A percentile compares a stretch with the other conserved stretches of the same genome.
phyloP scores from a whole-genome alignment of 2,329 filamentous ascomycete genomes.

The Tolypocladium paradoxum region DNA sequence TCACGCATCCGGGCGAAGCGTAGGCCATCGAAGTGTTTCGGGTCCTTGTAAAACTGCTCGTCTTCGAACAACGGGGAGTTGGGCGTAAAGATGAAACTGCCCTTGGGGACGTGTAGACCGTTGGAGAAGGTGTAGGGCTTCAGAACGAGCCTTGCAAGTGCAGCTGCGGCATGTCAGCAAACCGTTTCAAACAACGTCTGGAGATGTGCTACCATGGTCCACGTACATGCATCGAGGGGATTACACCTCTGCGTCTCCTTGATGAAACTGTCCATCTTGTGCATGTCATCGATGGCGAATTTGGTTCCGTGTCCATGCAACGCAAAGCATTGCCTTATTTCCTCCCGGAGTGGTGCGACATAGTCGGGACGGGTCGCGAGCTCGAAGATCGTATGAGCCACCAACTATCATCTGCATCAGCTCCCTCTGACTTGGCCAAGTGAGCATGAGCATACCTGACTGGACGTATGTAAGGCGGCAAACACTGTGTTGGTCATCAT shows the following conservation, averaged over 20 bases:
- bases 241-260: constrained; percentile 9
- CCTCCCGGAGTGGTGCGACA: constrained; percentile 3
- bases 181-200: too few species aligned
- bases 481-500: constrained; percentile 7
- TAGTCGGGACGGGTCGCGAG: constrained; percentile 6
- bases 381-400: constrained; percentile 6
- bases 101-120: constrained; percentile 5
- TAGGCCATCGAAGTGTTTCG: constrained; percentile 5
- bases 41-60: constrained; percentile 4
- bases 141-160: constrained; percentile 5
- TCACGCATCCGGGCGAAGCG: constrained; percentile 6
- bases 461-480: constrained; percentile 6
- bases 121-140: constrained; percentile 8
- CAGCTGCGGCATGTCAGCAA: background rate
- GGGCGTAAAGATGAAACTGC: constrained; percentile 6
- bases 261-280: constrained; percentile 9
- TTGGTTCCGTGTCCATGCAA: constrained; percentile 4
- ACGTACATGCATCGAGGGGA: constrained; percentile 7
- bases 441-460: constrained; percentile 3
- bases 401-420: background rate
- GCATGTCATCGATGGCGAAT: constrained; percentile 2
- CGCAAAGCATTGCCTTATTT: constrained; percentile 4
- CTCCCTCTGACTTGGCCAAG: background rate
- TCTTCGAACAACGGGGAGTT: constrained; percentile 6
- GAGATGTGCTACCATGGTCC: background rate